phyloP scores from a whole-genome alignment of 2,329 filamentous ascomycete genomes.

The Aquanectria penicillioides region DNA sequence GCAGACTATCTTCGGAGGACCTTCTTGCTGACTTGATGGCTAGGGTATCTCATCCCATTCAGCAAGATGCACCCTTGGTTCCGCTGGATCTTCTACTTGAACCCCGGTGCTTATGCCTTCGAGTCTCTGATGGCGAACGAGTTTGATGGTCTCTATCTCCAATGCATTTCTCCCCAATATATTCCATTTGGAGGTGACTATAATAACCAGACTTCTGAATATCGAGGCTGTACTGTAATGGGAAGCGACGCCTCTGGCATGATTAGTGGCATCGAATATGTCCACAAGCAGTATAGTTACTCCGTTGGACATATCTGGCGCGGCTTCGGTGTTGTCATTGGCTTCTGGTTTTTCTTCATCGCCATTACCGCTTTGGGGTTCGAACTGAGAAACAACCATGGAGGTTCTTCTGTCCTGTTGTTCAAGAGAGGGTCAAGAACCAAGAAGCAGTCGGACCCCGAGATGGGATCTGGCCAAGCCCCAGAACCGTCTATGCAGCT shows the following conservation, averaged over 20 bases:
- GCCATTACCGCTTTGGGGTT: conserved; percentile 72
- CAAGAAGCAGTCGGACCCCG: conserved; percentile 48
- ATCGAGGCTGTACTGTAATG: conserved; percentile 61
- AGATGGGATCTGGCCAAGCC: conserved; percentile 10
- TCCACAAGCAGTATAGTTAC: conserved; percentile 62
- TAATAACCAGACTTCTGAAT: conserved; percentile 28
- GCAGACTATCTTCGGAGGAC: background rate
- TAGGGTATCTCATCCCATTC: conserved; percentile 59
- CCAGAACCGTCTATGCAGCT: conserved; percentile 1
- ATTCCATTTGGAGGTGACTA: conserved; percentile 59
- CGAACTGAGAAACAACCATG: conserved; percentile 55
- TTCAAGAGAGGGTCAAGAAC: conserved; percentile 16
- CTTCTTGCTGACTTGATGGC: conserved; percentile 54
- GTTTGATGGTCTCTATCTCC: conserved; percentile 61
- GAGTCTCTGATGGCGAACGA: conserved; percentile 73
- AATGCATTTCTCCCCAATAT: conserved; percentile 65
- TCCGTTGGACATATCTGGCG: conserved; percentile 68
- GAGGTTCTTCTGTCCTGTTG: conserved; percentile 25
- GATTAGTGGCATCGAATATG: conserved; percentile 64
- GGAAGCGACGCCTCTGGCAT: conserved; percentile 55
- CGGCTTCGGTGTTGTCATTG: conserved; percentile 78
- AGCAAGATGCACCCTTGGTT: conserved; percentile 56
- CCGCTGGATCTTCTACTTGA: conserved; percentile 68
- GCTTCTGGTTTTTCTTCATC: conserved; percentile 77
- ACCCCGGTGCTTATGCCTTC: conserved; percentile 65